Conservation (phyloP, 306 rosid species). For the Vachellia collinsii region DNA sequence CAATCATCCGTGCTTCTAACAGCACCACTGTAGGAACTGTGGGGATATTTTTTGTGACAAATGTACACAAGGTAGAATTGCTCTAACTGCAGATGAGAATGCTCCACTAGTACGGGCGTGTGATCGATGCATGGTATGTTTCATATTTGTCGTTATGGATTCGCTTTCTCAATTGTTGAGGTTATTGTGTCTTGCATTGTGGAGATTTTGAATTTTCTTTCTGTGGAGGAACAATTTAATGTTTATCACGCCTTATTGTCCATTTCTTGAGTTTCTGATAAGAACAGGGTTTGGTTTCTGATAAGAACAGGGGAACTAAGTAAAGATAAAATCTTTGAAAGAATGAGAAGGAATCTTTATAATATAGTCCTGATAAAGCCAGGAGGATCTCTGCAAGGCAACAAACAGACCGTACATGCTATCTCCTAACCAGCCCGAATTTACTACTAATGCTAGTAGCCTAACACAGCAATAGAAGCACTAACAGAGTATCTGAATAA, state of each 20-base stretch:
- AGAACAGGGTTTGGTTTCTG: not conserved
- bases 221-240: not conserved
- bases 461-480: not conserved
- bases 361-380: not conserved
- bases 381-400: not conserved
- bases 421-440: not conserved
- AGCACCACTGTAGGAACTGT: conserved; percentile 99
- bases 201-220: not conserved
- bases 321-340: not conserved
- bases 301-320: not conserved
- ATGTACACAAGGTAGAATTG: conserved; percentile 91
- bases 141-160: not conserved
- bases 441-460: not conserved
- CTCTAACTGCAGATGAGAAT: conserved; percentile 88
- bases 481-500: not conserved
- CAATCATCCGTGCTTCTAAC: conserved; percentile 39
- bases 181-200: conserved; percentile 14
- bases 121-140: conserved; percentile 93
- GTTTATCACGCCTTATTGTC: not conserved
- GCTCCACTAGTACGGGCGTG: conserved; percentile 90
- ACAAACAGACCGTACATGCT: not conserved
- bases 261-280: not conserved
- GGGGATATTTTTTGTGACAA: conserved; percentile 98
- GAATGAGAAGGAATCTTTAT: not conserved
- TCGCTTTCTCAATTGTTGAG: conserved; percentile 21